phyloP scores from a whole-genome alignment of 495 filamentous ascomycete species.

The Beverwykella pulmonaria region DNA sequence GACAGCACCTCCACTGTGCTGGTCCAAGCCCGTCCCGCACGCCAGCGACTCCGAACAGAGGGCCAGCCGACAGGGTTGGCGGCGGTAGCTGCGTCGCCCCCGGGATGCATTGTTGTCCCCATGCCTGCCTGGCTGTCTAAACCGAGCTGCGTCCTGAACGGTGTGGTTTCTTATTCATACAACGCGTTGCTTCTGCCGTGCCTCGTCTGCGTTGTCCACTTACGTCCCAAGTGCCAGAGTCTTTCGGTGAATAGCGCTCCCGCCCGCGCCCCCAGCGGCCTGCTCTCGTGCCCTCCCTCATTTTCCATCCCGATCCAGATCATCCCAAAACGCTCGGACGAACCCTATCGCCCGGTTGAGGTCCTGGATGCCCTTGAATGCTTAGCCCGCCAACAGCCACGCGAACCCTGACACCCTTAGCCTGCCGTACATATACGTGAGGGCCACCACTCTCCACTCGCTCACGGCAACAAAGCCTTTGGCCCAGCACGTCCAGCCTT shows the following conservation, averaged over 20 bases:
- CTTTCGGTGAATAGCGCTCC: constrained; percentile 24
- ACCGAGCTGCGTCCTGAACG: constrained; percentile 30
- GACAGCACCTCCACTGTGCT: constrained; percentile 36
- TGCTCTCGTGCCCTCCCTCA: constrained; percentile 31
- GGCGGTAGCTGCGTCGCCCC: constrained; percentile 29
- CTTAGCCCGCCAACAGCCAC: constrained; percentile 38
- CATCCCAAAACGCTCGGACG: constrained; percentile 39
- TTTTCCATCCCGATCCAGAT: constrained; percentile 38
- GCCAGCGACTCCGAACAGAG: constrained; percentile 34
- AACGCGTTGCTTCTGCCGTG: constrained; percentile 38
- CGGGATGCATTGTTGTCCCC: constrained; percentile 37
- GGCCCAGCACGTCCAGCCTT: constrained; percentile 33
- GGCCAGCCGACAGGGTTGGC: constrained; percentile 33
- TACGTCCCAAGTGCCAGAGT: constrained; percentile 35
- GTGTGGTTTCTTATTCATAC: constrained; percentile 29
- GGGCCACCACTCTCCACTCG: constrained; percentile 41
- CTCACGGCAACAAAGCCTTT: constrained; percentile 38
- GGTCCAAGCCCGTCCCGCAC: constrained; percentile 38
- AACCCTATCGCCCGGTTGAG: constrained; percentile 41
- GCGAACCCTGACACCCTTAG: constrained; percentile 39
- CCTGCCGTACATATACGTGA: constrained; percentile 42
- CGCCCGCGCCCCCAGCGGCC: constrained; percentile 24
- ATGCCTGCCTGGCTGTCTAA: constrained; percentile 12
- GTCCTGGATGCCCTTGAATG: constrained; percentile 25
- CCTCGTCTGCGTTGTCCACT: constrained; percentile 38